A percentile compares a stretch with the other conserved stretches of the same genome.
Evolutionary conservation across 306 rosid species (phyloP).

Genomic region (Cyclanthera cordifolia): DNA sequence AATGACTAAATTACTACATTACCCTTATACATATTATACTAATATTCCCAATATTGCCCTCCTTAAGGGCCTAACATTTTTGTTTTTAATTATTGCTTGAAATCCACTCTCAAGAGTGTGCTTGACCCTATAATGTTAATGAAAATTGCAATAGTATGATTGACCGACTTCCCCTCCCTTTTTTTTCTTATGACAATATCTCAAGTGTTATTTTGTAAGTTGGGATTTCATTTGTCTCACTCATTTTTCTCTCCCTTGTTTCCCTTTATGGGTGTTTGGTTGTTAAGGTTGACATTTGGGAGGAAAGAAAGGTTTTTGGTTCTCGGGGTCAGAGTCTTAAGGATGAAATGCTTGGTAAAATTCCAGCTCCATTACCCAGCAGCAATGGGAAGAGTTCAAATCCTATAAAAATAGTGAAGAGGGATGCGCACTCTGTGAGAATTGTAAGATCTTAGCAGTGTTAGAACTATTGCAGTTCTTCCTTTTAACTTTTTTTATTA

Average conservation of each 20-base stretch:
- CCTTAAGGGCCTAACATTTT: no score
- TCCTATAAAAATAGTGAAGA: constrained; percentile 76
- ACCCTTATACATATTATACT: no score
- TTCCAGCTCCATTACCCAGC: constrained; percentile 40
- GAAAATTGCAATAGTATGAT: no score
- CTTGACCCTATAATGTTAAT: no score
- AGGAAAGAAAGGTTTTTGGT: constrained; percentile 94
- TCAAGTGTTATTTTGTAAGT: no score
- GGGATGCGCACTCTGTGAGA: constrained; percentile 80
- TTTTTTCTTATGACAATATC: no score
- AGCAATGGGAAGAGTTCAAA: constrained; percentile 65
- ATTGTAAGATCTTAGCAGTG: constrained; percentile 49
- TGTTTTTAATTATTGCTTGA: no score
- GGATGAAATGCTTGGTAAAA: constrained; percentile 71
- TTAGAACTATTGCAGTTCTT: constrained; percentile 15
- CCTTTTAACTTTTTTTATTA: neutral
- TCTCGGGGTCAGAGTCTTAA: constrained; percentile 86
- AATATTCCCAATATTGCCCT: no score
- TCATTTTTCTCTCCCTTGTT: constrained; percentile 13
- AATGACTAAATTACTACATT: no score
- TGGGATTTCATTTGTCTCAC: constrained; percentile 10
- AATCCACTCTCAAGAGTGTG: no score
- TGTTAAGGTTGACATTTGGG: constrained; percentile 83
- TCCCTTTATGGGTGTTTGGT: constrained; percentile 19
- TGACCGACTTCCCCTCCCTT: no score